Percentiles rank a stretch among this genome's conserved stretches.
Conservation (phyloP, 2,329 filamentous ascomycete species). For the Nemania abortiva region DNA sequence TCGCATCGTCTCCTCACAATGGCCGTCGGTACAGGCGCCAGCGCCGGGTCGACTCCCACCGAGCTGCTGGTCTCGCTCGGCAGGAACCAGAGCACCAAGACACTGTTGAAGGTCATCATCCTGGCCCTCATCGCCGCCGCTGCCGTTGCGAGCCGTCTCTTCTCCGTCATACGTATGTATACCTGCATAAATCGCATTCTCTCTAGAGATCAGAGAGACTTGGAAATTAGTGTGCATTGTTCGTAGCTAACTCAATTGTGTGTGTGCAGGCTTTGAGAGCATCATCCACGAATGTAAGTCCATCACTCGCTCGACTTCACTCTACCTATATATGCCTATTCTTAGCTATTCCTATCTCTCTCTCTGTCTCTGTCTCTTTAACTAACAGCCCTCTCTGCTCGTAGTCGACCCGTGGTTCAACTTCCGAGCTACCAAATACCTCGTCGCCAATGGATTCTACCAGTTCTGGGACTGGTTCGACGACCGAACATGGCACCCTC, state of each 20-base stretch:
- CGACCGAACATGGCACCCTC: conserved; percentile 99
- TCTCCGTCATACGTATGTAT: conserved; percentile 93
- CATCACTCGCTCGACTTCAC: conserved; percentile 12
- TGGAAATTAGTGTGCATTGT: neutral
- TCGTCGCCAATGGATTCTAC: conserved; percentile 97
- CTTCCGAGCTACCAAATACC: conserved; percentile 97
- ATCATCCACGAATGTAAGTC: conserved; percentile 99
- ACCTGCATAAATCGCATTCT: conserved; percentile 7
- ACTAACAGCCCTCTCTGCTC: conserved; percentile 31
- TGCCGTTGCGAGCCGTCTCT: conserved; percentile 91
- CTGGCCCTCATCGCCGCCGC: conserved; percentile 90
- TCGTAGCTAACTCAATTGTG: conserved; percentile 32
- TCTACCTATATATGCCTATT: neutral
- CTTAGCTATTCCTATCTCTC: neutral
- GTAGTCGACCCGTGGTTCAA: conserved; percentile 99
- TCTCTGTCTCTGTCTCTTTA: neutral
- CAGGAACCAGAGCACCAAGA: conserved; percentile 83
- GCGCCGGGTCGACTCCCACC: conserved; percentile 47
- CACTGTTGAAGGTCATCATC: conserved; percentile 89
- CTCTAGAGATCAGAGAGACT: neutral
- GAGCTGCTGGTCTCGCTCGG: conserved; percentile 74
- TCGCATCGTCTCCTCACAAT: conserved; percentile 51
- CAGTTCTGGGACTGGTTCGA: conserved; percentile 99
- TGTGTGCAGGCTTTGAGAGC: conserved; percentile 84
- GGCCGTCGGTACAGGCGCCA: conserved; percentile 54